Evolutionary conservation across 2,329 filamentous ascomycete genomes (phyloP), one percentile per base, ranked within the genome.

Genomic region (Colletotrichum sojae): DNA sequence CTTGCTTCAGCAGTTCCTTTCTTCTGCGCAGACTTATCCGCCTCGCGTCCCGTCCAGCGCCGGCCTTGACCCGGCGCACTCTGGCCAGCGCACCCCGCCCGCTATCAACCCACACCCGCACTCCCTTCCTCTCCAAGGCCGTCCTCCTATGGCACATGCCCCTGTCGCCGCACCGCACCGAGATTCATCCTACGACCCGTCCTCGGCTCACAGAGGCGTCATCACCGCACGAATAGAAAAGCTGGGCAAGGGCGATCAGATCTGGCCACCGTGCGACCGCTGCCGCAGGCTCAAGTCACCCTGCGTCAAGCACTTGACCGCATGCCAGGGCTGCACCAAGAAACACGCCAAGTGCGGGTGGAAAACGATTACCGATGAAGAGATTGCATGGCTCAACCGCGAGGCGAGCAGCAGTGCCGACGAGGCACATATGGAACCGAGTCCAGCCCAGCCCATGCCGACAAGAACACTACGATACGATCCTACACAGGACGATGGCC

Each of bases 321-420:
- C 94, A 9, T 97, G 94, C 76, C 89, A 92, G 78, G 94, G 93
- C 22, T 97, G 94, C 78, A 97, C 94, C 0, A 95, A 93, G 78
- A 97, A 97, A 78, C 94, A 97, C 77, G 93, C 93, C 20, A 95
- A 94, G 75, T 97, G 94, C 78, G 91, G 90, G 15, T 97, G 94
- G 94, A 92, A 91, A 73, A 90, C 92, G 52, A 89, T 96, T n/a
- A 90, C 89, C 16, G 89, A 93, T 39, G 91, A 92, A 3, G 94
- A 97, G 69, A 75, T 83, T 31, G 75, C 75, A 3, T 75, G 77
- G 72, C 73, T 82, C 4, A 80, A 78, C 61, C 74, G 75, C 45
- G 79, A 80, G 63, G 64, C 67, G 3, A 67, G 73, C 22, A 73
- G 72, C 18, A 69, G 66, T 27, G 75, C 76, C 16, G 76, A 75